phyloP scores from a whole-genome alignment of 176 grass and related monocot genomes.

The Secale cereale region DNA sequence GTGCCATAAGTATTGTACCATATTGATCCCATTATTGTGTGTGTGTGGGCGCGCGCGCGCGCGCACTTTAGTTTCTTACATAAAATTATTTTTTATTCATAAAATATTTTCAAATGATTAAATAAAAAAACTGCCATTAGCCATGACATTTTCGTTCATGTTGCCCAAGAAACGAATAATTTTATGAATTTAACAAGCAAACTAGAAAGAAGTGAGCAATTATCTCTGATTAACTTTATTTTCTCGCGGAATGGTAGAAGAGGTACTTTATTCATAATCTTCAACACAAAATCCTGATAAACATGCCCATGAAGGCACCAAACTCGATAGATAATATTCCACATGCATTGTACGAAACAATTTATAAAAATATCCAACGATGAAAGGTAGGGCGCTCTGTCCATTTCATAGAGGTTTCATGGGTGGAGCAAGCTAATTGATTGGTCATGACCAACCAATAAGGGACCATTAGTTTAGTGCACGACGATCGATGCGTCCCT shows the following conservation, averaged over 20 bases:
- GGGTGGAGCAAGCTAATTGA: neutral
- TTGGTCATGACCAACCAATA: neutral
- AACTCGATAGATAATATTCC: neutral
- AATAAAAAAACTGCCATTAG: neutral
- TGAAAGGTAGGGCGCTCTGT: neutral
- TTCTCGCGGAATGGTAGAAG: neutral
- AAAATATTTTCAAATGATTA: neutral
- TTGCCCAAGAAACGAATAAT: neutral
- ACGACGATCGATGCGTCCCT: constrained; percentile 30
- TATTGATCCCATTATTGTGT: neutral
- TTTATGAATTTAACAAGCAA: neutral
- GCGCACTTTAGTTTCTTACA: neutral
- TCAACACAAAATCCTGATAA: neutral
- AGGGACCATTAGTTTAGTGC: constrained; percentile 12
- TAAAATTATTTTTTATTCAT: neutral
- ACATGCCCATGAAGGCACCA: neutral
- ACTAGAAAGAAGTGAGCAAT: neutral
- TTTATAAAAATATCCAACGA: neutral
- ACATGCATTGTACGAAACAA: neutral
- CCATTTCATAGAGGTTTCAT: neutral
- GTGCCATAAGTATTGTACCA: no score
- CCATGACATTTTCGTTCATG: neutral
- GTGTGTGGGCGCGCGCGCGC: no score
- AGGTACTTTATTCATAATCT: neutral
- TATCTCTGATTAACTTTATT: neutral